These are phyloP conservation scores for Chaetoscypha palmicola DNA, from an alignment of 2,329 filamentous ascomycete genomes.

Conservation along the genomic window DNA sequence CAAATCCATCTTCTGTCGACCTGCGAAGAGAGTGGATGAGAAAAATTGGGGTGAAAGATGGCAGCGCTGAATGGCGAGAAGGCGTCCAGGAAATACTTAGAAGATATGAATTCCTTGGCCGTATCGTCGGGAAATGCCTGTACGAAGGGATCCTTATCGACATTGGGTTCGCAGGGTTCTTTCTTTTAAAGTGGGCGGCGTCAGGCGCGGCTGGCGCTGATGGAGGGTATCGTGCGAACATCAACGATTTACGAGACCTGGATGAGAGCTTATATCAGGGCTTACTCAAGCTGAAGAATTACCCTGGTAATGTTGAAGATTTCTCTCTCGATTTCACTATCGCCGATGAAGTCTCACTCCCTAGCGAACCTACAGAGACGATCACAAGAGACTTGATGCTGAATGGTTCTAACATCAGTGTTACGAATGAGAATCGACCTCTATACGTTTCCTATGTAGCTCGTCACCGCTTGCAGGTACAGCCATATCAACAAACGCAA, in stretches of 20 bases:
- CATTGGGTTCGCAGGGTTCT: slow-evolving; percentile 89
- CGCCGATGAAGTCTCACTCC: slow-evolving; percentile 55
- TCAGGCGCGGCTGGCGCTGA: slow-evolving; percentile 59
- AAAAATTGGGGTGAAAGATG: slow-evolving; percentile 43
- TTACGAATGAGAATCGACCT: slow-evolving; percentile 87
- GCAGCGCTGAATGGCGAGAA: slow-evolving; percentile 49
- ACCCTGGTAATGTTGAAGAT: slow-evolving; percentile 70
- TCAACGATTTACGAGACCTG: slow-evolving; percentile 89
- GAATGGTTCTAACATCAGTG: slow-evolving; percentile 66
- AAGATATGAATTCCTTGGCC: slow-evolving; percentile 84
- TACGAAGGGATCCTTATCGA: slow-evolving; percentile 96
- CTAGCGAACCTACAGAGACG: slow-evolving; percentile 46
- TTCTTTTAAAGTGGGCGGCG: slow-evolving; percentile 89
- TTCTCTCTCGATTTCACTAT: slow-evolving; percentile 86
- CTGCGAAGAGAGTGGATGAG: slow-evolving; percentile 55
- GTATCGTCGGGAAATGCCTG: slow-evolving; percentile 90
- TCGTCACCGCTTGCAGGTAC: slow-evolving; percentile 74
- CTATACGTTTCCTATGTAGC: slow-evolving; percentile 94
- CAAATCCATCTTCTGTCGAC: slow-evolving; percentile 73
- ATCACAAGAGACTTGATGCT: slow-evolving; percentile 69
- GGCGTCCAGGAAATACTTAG: slow-evolving; percentile 55
- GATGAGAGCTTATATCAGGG: slow-evolving; percentile 89
- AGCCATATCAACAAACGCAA: slow-evolving; percentile 73
- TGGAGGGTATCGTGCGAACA: slow-evolving; percentile 75
- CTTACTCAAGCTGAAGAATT: slow-evolving; percentile 76